Base-by-base conservation (phyloP, 2,329 filamentous ascomycete genomes). In the Colletotrichum ledebouriae region DNA sequence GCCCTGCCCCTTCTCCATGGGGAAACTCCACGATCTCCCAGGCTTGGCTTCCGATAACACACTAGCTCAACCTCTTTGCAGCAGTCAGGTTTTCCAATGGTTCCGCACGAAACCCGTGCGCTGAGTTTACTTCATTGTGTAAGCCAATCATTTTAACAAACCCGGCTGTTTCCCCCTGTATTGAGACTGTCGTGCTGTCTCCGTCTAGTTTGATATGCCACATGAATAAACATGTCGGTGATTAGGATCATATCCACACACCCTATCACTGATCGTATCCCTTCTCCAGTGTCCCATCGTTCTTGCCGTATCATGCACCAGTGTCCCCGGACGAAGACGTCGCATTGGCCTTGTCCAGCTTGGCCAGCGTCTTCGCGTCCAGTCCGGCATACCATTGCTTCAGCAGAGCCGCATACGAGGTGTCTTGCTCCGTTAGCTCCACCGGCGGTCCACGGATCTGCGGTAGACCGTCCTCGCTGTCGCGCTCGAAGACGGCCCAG, bases 381-480 rank as follows among this genome's bases (percentile, higher is more conserved):
- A 89, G 75, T 50, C 80, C 73, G 29, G 73, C 73, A 75, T 83
- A 87, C 83, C 85, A 87, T 53, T 79, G 78, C 71, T 80, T 81
- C 71, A 90, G 76, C 60, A 81, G 78, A 52, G 74, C 75, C 61
- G 86, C 83, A 71, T 88, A 85, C 33, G 78, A 78, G 57, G 78
- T 79, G 76, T 90, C 88, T 33, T 76, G 78, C 13, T 81, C 78
- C 33, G 80, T 80, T 69, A 86, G 81, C 76, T 90, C 88, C 20
- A 90, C 83, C 0, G 87, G 87, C 60, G 87, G 86, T 0, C 88
- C 88, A 69, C 83, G 85, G 59, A 90, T 84, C 77, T 90, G 85
- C 47, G 85, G 79, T 49, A 83, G 76, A 59, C 75, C 73, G 52
- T 79, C 76, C 3, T 77, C 77, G 37, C 72, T 72, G 39, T 78